Base-by-base conservation (phyloP, 805 yeast species). In the Ogataea methylovora region DNA sequence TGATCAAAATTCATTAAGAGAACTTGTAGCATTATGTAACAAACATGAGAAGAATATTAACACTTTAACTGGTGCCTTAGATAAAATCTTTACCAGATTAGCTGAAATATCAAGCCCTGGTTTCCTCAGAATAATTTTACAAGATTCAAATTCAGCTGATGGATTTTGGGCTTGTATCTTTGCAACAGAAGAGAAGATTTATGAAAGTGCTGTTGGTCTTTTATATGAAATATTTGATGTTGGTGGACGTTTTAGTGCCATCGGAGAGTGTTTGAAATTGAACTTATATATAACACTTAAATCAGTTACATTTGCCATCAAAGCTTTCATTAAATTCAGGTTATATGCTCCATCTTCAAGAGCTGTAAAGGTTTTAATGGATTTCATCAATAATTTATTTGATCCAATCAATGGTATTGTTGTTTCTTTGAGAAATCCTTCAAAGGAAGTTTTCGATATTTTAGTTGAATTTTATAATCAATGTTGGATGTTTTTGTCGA, bases 151-250 rank as follows among this genome's bases (percentile, higher is more conserved):
- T 3, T 68, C 76, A 4, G 61, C 80, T 31, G 51, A 54, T n/a
- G 82, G 88, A 0, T 67, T 83, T 36, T 82, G 94, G 84, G 69
- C 86, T 1, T 76, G 84, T 49, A 60, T 84, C 3, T 73, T 85
- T 35, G 75, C 88, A 1, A 75, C 87, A 0, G 64, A 71, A 32
- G 62, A 62, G 16, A 60, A 58, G 13, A 56, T 80, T 4, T 80
- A 78, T 39, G 86, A 84, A 49, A 68, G 79, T 1, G 81, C 88
- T 1, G 68, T 83, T 5, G 80, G 80, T 41, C 65, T 85, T 15
- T 52, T 87, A 3, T 80, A 82, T 46, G 90, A 84, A 43, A 74
- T 84, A 0, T 82, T 74, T 53, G 94, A 86, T 52, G 84, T 79
- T 11, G 78, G 75, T 36, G 95, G 88, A 13, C 70, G 96, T 47